These are phyloP conservation scores for Artemisia tridentata DNA, from an alignment of 129 eudicot species.

Conservation along the genomic window DNA sequence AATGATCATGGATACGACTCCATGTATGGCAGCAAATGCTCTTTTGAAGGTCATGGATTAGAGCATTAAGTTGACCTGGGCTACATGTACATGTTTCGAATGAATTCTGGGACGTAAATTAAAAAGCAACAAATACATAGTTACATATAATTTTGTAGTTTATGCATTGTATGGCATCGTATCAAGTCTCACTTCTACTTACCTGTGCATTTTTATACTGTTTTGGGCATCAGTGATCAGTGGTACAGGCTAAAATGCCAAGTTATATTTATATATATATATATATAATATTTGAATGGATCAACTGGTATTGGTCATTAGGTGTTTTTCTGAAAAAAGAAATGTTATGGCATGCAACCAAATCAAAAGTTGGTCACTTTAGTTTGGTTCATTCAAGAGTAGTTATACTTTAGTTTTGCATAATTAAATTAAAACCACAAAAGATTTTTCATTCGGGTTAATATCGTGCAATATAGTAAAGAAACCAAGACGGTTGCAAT, in stretches of 20 bases:
- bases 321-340: background rate
- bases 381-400: background rate
- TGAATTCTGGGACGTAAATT: background rate
- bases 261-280: background rate
- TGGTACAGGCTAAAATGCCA: background rate
- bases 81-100: constrained; percentile 25
- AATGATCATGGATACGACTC: background rate
- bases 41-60: constrained; percentile 10
- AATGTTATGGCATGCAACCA: background rate
- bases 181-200: constrained; percentile 1
- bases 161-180: background rate
- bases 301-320: background rate
- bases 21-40: constrained; percentile 15
- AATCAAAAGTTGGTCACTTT: background rate
- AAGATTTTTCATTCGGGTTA: no score
- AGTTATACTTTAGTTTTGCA: background rate
- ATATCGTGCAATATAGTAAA: no score
- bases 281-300: background rate
- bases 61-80: background rate
- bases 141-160: background rate
- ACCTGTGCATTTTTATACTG: background rate
- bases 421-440: no score
- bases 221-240: background rate
- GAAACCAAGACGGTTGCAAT: no score
- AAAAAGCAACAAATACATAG: constrained; percentile 1